phyloP scores from a whole-genome alignment of 2,329 filamentous ascomycete genomes.

The Endocalyx cinctus region DNA sequence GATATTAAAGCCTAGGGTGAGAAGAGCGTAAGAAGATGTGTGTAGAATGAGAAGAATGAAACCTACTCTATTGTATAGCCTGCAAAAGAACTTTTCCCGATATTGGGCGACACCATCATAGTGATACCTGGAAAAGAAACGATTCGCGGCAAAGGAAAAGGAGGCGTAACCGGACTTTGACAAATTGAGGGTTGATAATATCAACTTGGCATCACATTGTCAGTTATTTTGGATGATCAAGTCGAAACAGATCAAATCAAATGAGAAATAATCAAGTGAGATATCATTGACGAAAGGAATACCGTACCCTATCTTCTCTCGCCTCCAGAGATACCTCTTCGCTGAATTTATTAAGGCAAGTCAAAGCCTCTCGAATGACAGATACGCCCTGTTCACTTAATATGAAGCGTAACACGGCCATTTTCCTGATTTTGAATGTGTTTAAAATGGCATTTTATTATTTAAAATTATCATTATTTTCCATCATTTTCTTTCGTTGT shows the following conservation, averaged over 20 bases:
- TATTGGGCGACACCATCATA: conserved; percentile 52
- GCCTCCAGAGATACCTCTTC: conserved; percentile 75
- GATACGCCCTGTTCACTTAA: conserved; percentile 68
- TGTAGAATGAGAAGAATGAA: conserved; percentile 1
- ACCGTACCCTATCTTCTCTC: conserved; percentile 57
- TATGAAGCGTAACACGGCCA: conserved; percentile 67
- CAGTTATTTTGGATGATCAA: background rate
- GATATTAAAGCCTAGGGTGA: conserved; percentile 65
- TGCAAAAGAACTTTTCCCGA: conserved; percentile 65
- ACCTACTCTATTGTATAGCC: conserved; percentile 64
- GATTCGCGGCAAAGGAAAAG: conserved; percentile 60
- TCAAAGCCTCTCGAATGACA: conserved; percentile 66
- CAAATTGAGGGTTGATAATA: conserved; percentile 71
- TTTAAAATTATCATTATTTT: no score
- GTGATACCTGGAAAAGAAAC: conserved; percentile 70
- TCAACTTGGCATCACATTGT: conserved; percentile 52
- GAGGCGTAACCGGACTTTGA: conserved; percentile 77
- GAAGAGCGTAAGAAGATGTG: no score
- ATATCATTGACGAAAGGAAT: background rate
- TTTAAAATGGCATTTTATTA: no score
- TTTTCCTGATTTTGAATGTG: no score
- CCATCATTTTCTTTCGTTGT: no score
- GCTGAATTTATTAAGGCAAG: conserved; percentile 74
- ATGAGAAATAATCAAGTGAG: conserved; percentile 4
- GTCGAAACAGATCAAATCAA: conserved; percentile 1